A percentile compares a stretch with the other conserved stretches of the same genome.
phyloP scores from a whole-genome alignment of 371 early-diverging fungal species.

The Circinella umbellata region DNA sequence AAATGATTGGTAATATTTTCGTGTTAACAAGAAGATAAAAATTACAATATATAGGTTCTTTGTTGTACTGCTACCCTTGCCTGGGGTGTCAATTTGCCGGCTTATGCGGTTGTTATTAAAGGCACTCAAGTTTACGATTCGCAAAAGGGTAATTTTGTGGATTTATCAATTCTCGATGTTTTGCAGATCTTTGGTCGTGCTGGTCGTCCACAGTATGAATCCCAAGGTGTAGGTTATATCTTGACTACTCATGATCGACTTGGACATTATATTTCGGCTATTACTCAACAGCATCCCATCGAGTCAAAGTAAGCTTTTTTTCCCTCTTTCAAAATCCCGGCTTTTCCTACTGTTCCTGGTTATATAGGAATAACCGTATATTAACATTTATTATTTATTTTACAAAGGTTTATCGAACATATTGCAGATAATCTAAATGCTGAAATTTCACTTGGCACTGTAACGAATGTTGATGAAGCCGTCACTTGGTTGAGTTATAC shows the following conservation, averaged over 20 bases:
- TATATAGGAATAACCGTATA: too few relatives aligned
- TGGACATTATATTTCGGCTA: conserved; percentile 90
- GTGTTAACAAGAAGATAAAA: too few relatives aligned
- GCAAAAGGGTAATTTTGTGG: conserved; percentile 90
- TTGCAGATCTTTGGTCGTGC: conserved; percentile 99
- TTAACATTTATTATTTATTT: neutral
- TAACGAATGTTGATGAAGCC: conserved; percentile 93
- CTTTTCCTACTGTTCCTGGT: too few relatives aligned
- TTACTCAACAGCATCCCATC: conserved; percentile 97
- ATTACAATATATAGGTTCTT: conserved; percentile 60
- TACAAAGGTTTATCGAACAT: conserved; percentile 72
- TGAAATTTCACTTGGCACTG: conserved; percentile 95
- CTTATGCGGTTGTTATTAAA: conserved; percentile 98
- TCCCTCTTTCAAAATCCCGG: neutral
- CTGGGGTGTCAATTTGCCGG: conserved; percentile 99
- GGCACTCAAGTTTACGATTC: conserved; percentile 98
- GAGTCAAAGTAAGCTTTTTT: conserved; percentile 75
- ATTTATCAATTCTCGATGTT: conserved; percentile 94
- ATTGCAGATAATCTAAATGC: conserved; percentile 97
- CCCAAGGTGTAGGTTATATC: conserved; percentile 90
- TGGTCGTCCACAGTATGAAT: conserved; percentile 97
- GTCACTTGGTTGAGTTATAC: conserved; percentile 98
- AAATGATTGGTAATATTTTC: too few relatives aligned
- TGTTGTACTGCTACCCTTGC: conserved; percentile 99
- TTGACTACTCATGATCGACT: conserved; percentile 93